A percentile compares a stretch with the other conserved stretches of the same genome.
Conservation (phyloP, 1,284 basidiomycete species). For the Apiotrichum akiyoshidainum region DNA sequence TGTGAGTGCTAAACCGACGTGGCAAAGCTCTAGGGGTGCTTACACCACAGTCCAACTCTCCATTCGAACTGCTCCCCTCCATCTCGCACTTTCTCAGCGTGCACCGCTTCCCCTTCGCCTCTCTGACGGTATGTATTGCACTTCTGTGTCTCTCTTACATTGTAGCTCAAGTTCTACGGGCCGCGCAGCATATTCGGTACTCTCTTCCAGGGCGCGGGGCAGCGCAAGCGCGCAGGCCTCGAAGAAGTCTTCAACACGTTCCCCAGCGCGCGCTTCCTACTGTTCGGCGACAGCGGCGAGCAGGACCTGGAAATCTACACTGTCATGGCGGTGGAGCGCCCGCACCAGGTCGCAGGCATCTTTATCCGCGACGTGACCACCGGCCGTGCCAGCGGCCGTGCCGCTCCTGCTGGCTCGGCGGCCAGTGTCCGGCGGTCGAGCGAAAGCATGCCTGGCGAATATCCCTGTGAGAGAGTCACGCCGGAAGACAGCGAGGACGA, state of each 20-base stretch:
- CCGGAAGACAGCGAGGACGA: too few species aligned
- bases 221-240: constrained; percentile 72
- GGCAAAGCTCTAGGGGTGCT: neutral
- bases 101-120: constrained; percentile 55
- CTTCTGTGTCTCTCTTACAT: neutral
- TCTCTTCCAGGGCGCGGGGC: constrained; percentile 65
- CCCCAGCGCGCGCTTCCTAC: constrained; percentile 67
- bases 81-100: constrained; percentile 72
- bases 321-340: constrained; percentile 65
- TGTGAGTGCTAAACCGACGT: constrained; percentile 55
- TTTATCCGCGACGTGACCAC: constrained; percentile 70
- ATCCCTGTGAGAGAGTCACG: too few species aligned
- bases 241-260: constrained; percentile 69
- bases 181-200: constrained; percentile 74
- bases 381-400: neutral
- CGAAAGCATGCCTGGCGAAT: too few species aligned
- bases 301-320: constrained; percentile 84
- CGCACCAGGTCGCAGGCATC: constrained; percentile 59
- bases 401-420: neutral
- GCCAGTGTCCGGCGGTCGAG: neutral
- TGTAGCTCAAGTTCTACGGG: constrained; percentile 56
- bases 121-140: constrained; percentile 39
- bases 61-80: constrained; percentile 75
- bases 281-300: constrained; percentile 83
- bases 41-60: constrained; percentile 70